Evolutionary conservation across 345 rosid genomes (phyloP), one percentile per base, ranked within the genome.

Genomic region (Aegle marmelos): DNA sequence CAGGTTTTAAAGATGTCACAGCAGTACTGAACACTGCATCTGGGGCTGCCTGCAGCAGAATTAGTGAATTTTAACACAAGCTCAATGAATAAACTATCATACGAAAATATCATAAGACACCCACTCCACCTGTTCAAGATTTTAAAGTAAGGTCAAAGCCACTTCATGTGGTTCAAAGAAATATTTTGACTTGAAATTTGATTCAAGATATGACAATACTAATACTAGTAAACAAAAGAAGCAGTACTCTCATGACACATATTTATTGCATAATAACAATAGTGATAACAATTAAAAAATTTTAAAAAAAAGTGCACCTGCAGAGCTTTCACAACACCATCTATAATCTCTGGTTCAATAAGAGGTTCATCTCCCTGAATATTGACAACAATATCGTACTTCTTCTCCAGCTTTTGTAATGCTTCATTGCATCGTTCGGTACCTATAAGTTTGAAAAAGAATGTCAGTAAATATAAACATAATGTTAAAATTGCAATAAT

Each of bases 11-110:
- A 13, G 95, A 85, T 41, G 98, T 91, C 74, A 89, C 99, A 1
- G 98, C 97, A 80, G 98, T 94, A 87, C 99, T 96, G 86, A 96
- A 94, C 81, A 96, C 99, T 28, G 98, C 98, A 91, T 96, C 95
- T 24, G 97, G 98, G 33, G 98, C 86, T 70, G 82, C 90, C 98
- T 96, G 83, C 72, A 84, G 60, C 68, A 54, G 30, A 65, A 63
- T 27, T 24, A 70, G 53, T 50, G 30, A 70, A 54, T 50, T 76
- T 70, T 67, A 67, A 61, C 57, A 34, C 41, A 28, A 64, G 36
- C n/a, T 65, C 14, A 25, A 76, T 6, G 60, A 9, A 75, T 39
- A 75, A 28, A 22, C 30, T 28, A 28, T 19, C 27, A 39, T 24
- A 30, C 10, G 33, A 61, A 6, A 45, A 25, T 17, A 48, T 22